Base-by-base conservation (phyloP, 2,329 filamentous ascomycete genomes). In the Lasiodiplodia hormozganensis region DNA sequence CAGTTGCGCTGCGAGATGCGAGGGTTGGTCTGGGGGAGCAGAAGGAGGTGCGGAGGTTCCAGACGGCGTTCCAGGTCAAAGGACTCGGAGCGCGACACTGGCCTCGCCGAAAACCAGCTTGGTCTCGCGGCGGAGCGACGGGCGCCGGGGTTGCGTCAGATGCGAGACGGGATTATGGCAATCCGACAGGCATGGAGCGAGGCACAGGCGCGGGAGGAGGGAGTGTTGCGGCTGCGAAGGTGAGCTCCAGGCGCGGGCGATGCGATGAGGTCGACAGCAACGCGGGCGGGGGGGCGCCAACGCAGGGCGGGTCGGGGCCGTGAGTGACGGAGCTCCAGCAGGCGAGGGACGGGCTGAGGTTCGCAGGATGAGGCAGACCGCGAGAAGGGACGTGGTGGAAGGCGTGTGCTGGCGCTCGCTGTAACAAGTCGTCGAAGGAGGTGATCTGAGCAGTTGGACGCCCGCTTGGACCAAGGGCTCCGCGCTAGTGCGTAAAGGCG, bases 1-100 rank as follows among this genome's bases (percentile, higher is more conserved):
- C 74, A 70, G 70, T 70, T 62, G 56, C 56, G 66, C 66, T 34
- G 43, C 21, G n/a, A 49, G 56, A 51, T 69, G 69, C 71, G 71
- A 70, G 71, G 70, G 73, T 69, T 58, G 47, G 21, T 49, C 66
- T 28, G 25, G 56, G 57, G 23, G 21, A 57, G 51, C 23, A 49
- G 64, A 57, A 66, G 64, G 53, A 67, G 53, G 53, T 58, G 66
- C 51, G 56, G 56, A 51, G 66, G 65, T 60, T 64, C 53, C 65
- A 68, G 54, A 62, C 51, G 47, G 28, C 65, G 54, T 60, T 58
- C 40, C 54, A 60, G 56, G 66, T 64, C 67, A 64, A 65, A 68
- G 67, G 64, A 69, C 62, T 67, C 54, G 62, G 25, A 51, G 58
- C 67, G 51, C 67, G 58, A 64, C 60, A 57, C 51, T 57, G 54